phyloP scores from a whole-genome alignment of 129 eudicot species.

The Lactuca sativa region DNA sequence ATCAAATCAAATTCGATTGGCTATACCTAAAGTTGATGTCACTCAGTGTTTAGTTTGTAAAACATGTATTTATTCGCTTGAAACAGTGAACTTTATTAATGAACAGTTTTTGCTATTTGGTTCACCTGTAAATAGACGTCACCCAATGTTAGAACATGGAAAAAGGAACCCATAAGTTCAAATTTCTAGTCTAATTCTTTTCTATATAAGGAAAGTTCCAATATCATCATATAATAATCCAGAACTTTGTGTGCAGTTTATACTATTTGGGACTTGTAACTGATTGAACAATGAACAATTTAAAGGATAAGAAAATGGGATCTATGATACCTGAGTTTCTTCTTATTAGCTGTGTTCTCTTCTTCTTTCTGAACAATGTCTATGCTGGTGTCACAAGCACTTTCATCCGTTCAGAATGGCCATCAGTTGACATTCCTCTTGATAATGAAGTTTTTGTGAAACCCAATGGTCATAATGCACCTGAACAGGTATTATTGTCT shows the following conservation, averaged over 20 bases:
- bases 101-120: conserved; percentile 8
- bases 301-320: conserved; percentile 36
- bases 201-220: neutral
- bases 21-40: neutral
- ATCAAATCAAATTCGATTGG: neutral
- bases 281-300: conserved; percentile 5
- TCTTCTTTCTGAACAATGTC: conserved; percentile 38
- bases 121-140: conserved; percentile 6
- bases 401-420: conserved; percentile 80
- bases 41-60: neutral
- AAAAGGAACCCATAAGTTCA: neutral
- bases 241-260: conserved; percentile 18
- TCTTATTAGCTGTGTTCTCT: conserved; percentile 41
- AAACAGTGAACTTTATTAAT: neutral
- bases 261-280: conserved; percentile 20
- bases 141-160: neutral
- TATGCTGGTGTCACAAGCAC: conserved; percentile 74
- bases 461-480: conserved; percentile 83
- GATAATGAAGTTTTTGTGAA: conserved; percentile 74
- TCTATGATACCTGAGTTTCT: conserved; percentile 38
- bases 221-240: neutral
- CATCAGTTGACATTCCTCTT: conserved; percentile 84
- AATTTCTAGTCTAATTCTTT: neutral
- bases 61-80: conserved; percentile 15
- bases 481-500: conserved; percentile 62